Evolutionary conservation across 805 yeast genomes (phyloP), one percentile per base, ranked within the genome.

Genomic region (Wickerhamomyces strasburgensis): DNA sequence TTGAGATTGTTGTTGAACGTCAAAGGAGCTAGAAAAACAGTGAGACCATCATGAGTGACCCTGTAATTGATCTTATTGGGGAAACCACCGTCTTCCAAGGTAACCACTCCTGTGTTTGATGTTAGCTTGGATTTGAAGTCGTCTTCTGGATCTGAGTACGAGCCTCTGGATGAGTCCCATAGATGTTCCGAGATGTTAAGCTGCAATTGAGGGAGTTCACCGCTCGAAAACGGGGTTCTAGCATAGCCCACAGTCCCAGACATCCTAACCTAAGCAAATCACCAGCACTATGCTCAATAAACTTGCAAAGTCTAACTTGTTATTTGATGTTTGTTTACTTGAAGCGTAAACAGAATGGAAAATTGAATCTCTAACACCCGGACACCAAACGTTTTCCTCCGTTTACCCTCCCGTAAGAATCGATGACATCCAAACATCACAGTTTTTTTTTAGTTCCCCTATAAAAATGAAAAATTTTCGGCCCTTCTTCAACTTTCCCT

Each of bases 1-100:
- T 42, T 40, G 10, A 53, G 29, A 36, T 46, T 51, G 31, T 54
- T 51, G 27, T 52, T 54, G 24, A 52, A 33, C 2, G 41, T 42
- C 23, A 54, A 17, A 14, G 60, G 59, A 3, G 43, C 26, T 2
- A 56, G 34, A 2, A 44, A 14, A 5, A 57, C 32, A 0, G 56
- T 36, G 7, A 27, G 27, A 2, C 45, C 35, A 14, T 46, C 44
- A 24, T 54, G 51, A 0, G 47, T 5, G 2, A 56, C 14, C 31
- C 51, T 42, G 25, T 53, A 47, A 19, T 28, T 32, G 14, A 54
- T 27, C 13, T 75, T 49, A 9, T 57, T 56, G 29, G 70, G 69
- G 25, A 63, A 54, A 14, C 53, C 45, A 25, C 64, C 41, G 6
- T 59, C 59, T 18, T 67, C 44, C 10, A 62, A 44, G 31, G 61